Conservation (phyloP, 139 green algal genomes). For the Coelastrella sp. region DNA sequence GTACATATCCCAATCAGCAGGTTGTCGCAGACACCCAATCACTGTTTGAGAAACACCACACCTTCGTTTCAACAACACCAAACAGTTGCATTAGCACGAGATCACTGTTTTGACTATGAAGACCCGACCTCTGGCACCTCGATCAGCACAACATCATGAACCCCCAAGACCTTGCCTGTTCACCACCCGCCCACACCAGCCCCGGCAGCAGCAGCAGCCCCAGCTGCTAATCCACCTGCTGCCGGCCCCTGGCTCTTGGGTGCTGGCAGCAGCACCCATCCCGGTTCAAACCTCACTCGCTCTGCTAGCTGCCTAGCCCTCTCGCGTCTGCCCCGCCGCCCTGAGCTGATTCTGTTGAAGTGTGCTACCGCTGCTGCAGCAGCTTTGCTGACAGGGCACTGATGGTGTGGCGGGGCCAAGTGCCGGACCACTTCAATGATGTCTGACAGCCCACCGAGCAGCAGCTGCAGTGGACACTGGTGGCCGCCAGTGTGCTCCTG, state of each 20-base stretch:
- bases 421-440: neutral
- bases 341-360: neutral
- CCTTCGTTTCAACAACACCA: no score
- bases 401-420: neutral
- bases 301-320: constrained; percentile 8
- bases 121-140: no score
- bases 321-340: neutral
- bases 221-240: neutral
- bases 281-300: neutral
- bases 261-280: constrained; percentile 20
- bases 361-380: constrained; percentile 38
- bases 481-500: neutral
- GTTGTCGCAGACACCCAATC: no score
- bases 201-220: constrained; percentile 11
- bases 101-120: no score
- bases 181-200: neutral
- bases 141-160: no score
- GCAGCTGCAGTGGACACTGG: constrained; percentile 21
- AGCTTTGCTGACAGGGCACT: constrained; percentile 21
- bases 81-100: no score
- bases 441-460: constrained; percentile 2
- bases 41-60: no score
- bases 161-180: no score
- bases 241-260: neutral
- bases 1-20: no score